A percentile compares a stretch with the other conserved stretches of the same genome.
These are phyloP conservation scores for Kuraishia piskuri DNA, from an alignment of 805 yeast genomes.

Conservation along the genomic window DNA sequence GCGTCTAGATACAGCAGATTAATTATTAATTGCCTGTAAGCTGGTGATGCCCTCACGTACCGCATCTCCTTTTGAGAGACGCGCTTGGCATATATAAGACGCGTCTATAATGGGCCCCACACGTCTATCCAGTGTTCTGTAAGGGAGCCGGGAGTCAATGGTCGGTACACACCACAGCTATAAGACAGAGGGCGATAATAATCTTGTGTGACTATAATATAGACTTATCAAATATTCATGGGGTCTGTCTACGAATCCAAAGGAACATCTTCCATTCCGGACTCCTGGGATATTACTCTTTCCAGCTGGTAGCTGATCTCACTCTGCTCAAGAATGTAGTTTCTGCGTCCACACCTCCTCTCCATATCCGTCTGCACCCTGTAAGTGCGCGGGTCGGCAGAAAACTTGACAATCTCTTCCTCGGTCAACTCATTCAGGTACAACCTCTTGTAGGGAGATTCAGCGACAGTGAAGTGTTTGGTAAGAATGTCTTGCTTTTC, in stretches of 20 bases:
- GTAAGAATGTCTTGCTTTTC: neutral
- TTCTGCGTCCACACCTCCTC: neutral
- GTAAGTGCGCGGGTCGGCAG: neutral
- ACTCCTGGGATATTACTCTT: neutral
- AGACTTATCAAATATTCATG: too few species aligned
- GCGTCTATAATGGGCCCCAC: neutral
- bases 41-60: neutral
- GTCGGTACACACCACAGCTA: too few species aligned
- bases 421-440: neutral
- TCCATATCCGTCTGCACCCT: neutral
- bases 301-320: neutral
- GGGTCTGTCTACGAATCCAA: too few species aligned
- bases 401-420: neutral
- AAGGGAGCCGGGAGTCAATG: too few species aligned
- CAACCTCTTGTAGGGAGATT: neutral
- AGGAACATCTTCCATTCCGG: neutral
- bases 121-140: too few species aligned
- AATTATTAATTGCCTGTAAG: neutral
- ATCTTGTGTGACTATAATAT: too few species aligned
- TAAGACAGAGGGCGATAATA: too few species aligned
- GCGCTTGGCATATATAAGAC: neutral
- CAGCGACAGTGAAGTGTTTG: neutral
- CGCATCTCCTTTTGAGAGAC: neutral
- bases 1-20: too few species aligned
- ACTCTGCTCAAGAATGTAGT: neutral